Percentiles rank a stretch among this genome's conserved stretches.
phyloP scores from a whole-genome alignment of 495 filamentous ascomycete species.

The Platismatia glauca region DNA sequence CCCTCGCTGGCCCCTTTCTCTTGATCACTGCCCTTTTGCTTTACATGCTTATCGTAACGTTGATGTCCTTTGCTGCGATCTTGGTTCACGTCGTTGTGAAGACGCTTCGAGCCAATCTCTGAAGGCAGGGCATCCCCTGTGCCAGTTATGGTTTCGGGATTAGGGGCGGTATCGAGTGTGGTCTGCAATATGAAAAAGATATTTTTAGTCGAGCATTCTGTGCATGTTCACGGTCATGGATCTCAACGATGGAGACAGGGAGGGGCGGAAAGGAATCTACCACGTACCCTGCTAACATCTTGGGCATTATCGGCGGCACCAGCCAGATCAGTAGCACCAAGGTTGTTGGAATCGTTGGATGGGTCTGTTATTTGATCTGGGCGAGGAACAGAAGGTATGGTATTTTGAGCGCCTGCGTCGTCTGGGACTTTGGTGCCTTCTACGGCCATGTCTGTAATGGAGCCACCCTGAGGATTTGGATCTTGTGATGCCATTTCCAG shows the following conservation, averaged over 20 bases:
- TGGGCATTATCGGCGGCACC: slow-evolving; percentile 44
- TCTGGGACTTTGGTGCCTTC: slow-evolving; percentile 45
- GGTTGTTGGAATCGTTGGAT: slow-evolving; percentile 20
- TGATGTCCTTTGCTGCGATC: slow-evolving; percentile 30
- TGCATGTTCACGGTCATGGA: background rate
- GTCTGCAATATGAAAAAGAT: slow-evolving; percentile 6
- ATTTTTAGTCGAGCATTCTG: background rate
- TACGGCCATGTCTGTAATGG: slow-evolving; percentile 44
- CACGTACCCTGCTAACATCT: slow-evolving; percentile 39
- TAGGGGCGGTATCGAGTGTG: slow-evolving; percentile 36
- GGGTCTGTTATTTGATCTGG: slow-evolving; percentile 37
- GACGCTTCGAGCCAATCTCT: slow-evolving; percentile 39
- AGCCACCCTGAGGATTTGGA: slow-evolving; percentile 29
- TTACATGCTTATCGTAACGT: slow-evolving; percentile 38
- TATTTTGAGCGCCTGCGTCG: slow-evolving; percentile 44
- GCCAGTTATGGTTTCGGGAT: slow-evolving; percentile 43
- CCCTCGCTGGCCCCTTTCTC: slow-evolving; percentile 31
- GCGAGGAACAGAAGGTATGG: slow-evolving; percentile 48
- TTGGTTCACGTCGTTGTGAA: slow-evolving; percentile 28
- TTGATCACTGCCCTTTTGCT: slow-evolving; percentile 33
- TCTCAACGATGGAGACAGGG: background rate
- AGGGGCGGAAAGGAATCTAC: background rate
- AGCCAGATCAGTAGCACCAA: slow-evolving; percentile 30
- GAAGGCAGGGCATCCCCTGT: slow-evolving; percentile 41
- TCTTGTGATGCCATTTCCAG: slow-evolving; percentile 12